These are phyloP conservation scores for Liriodendron chinense DNA, from an alignment of 164 flowering plant genomes.

Conservation along the genomic window DNA sequence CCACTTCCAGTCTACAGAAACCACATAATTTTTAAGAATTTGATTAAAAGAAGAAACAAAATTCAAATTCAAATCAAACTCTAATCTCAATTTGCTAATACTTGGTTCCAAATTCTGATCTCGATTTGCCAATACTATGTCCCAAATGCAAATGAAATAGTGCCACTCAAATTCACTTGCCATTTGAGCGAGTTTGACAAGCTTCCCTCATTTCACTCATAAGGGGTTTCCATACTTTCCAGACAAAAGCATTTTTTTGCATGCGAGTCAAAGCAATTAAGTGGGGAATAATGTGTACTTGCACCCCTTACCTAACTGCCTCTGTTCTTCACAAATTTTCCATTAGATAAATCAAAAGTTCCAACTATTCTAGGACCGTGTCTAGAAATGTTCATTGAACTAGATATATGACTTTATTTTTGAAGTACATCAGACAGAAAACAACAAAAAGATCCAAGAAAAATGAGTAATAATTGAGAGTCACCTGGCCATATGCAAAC, in stretches of 20 bases:
- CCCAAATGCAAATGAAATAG: not conserved
- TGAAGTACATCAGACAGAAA: not conserved
- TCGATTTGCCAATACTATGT: not conserved
- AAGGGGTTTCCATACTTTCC: too few relatives aligned
- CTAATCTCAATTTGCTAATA: not conserved
- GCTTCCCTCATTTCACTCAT: too few relatives aligned
- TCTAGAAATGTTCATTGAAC: not conserved
- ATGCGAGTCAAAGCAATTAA: not conserved
- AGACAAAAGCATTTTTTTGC: not conserved
- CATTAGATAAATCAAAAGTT: too few relatives aligned
- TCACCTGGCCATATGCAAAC: conserved; percentile 99
- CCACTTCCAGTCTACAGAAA: conserved; percentile 93
- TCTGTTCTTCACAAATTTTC: too few relatives aligned
- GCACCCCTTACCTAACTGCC: too few relatives aligned
- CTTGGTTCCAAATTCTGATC: not conserved
- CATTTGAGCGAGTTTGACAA: too few relatives aligned
- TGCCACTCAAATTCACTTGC: too few relatives aligned
- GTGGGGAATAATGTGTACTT: too few relatives aligned
- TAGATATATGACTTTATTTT: not conserved
- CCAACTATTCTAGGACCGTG: too few relatives aligned
- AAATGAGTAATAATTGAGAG: not conserved
- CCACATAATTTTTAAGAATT: not conserved
- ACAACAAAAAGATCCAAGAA: not conserved
- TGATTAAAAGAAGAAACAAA: not conserved
- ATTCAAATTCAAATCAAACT: not conserved